A percentile compares a stretch with the other conserved stretches of the same genome.
These are phyloP conservation scores for Croton laevigatus DNA, from an alignment of 441 rosid species.

Conservation along the genomic window DNA sequence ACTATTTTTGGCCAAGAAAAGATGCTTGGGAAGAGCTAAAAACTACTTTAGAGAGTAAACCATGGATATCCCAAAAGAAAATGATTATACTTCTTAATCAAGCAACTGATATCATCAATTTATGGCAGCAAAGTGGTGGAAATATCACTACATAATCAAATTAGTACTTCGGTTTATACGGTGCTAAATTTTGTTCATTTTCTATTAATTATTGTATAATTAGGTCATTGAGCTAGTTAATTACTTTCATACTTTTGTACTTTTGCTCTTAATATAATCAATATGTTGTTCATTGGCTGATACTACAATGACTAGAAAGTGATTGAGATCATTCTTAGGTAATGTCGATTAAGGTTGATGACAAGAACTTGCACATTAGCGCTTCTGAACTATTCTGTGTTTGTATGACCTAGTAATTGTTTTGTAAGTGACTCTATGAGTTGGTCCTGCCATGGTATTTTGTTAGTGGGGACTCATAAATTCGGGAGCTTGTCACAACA, in stretches of 20 bases:
- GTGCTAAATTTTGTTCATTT: not conserved
- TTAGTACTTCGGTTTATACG: not conserved
- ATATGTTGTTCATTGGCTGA: not conserved
- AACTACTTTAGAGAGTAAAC: constrained; percentile 74
- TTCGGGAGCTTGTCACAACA: too few species aligned
- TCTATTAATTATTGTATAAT: not conserved
- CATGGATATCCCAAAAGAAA: constrained; percentile 93
- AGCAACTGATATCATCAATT: constrained; percentile 93
- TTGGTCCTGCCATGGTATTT: too few species aligned
- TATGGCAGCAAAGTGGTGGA: constrained; percentile 97
- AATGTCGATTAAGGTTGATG: too few species aligned
- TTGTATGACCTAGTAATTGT: too few species aligned
- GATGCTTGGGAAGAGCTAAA: constrained; percentile 99
- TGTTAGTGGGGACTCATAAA: too few species aligned
- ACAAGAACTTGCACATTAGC: too few species aligned
- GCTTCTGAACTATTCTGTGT: too few species aligned
- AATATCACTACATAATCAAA: constrained; percentile 37
- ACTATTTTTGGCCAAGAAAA: constrained; percentile 92
- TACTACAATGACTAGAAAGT: too few species aligned
- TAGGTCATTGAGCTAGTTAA: not conserved
- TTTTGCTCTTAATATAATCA: not conserved
- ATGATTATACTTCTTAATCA: constrained; percentile 92
- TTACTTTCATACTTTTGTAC: not conserved
- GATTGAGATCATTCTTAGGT: too few species aligned
- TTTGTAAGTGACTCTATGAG: too few species aligned